phyloP scores from a whole-genome alignment of 2,329 filamentous ascomycete species.

The Amylocarpus encephaloides region DNA sequence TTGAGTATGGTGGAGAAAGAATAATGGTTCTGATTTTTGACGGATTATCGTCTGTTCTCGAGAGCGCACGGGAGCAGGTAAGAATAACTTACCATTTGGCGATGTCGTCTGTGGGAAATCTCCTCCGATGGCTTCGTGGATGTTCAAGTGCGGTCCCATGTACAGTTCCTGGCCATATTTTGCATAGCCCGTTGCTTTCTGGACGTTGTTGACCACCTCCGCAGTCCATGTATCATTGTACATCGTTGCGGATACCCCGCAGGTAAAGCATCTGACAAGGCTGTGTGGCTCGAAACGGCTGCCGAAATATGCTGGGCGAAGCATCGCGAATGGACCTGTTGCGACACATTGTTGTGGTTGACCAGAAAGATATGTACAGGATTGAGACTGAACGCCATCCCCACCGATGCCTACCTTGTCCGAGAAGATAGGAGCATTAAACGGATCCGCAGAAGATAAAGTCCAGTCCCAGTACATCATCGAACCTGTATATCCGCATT shows the following conservation, averaged over 20 bases:
- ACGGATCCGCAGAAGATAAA: background rate
- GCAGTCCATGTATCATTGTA: background rate
- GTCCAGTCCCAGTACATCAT: constrained; percentile 7
- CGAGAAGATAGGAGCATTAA: constrained; percentile 1
- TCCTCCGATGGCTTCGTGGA: constrained; percentile 4
- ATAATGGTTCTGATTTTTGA: constrained; percentile 33
- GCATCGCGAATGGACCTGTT: constrained; percentile 1
- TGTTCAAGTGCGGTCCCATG: constrained; percentile 1
- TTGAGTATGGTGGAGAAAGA: constrained; percentile 30
- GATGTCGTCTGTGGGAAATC: background rate
- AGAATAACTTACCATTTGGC: constrained; percentile 3
- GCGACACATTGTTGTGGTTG: constrained; percentile 1
- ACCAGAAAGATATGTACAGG: background rate
- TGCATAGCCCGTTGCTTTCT: background rate
- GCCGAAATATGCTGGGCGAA: constrained; percentile 1
- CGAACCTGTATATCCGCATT: constrained; percentile 5
- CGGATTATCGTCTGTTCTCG: background rate
- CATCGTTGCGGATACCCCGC: background rate
- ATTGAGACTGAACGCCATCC: constrained; percentile 7
- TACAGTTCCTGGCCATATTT: background rate
- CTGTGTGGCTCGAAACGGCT: background rate
- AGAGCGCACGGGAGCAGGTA: background rate
- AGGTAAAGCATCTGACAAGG: constrained; percentile 3
- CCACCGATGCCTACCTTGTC: constrained; percentile 1
- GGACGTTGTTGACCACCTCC: background rate